phyloP scores from a whole-genome alignment of 2,329 filamentous ascomycete species.

The Cladosporium sp. region DNA sequence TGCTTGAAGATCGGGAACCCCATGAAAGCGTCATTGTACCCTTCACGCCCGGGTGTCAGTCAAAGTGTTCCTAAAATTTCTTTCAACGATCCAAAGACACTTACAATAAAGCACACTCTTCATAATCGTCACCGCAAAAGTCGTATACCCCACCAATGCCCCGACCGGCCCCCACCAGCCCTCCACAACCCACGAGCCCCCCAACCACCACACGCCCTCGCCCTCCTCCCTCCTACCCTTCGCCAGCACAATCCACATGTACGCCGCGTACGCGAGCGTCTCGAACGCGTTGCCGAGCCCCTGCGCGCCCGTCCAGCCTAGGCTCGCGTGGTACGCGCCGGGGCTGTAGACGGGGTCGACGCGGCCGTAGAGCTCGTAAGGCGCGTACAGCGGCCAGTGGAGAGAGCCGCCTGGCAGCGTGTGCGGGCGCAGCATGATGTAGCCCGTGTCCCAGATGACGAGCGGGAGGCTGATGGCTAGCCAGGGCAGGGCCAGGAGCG shows the following conservation, averaged over 20 bases:
- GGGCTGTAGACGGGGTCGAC: conserved; percentile 79
- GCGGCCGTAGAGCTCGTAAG: conserved; percentile 73
- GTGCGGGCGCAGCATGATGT: conserved; percentile 72
- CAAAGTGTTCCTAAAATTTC: conserved; percentile 35
- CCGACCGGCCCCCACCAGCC: conserved; percentile 50
- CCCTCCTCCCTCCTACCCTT: conserved; percentile 34
- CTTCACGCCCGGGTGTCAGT: conserved; percentile 57
- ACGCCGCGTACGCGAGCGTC: conserved; percentile 58
- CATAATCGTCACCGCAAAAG: conserved; percentile 57
- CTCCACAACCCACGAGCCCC: conserved; percentile 44
- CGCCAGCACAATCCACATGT: conserved; percentile 48
- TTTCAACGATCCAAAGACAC: conserved; percentile 3
- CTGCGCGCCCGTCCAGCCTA: conserved; percentile 76
- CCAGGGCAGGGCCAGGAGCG: conserved; percentile 60
- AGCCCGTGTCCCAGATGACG: conserved; percentile 73
- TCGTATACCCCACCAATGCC: conserved; percentile 52
- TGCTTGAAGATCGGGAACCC: conserved; percentile 1
- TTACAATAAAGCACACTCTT: conserved; percentile 62
- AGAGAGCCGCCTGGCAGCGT: conserved; percentile 71
- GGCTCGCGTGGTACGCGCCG: conserved; percentile 59
- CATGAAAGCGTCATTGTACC: conserved; percentile 52
- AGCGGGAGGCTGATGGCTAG: conserved; percentile 67
- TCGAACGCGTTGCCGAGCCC: conserved; percentile 62
- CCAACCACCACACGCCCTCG: conserved; percentile 37
- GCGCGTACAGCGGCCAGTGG: conserved; percentile 66